A percentile compares a stretch with the other conserved stretches of the same genome.
These are phyloP conservation scores for Calycina herbarum DNA, from an alignment of 2,329 filamentous ascomycete genomes.

Conservation along the genomic window DNA sequence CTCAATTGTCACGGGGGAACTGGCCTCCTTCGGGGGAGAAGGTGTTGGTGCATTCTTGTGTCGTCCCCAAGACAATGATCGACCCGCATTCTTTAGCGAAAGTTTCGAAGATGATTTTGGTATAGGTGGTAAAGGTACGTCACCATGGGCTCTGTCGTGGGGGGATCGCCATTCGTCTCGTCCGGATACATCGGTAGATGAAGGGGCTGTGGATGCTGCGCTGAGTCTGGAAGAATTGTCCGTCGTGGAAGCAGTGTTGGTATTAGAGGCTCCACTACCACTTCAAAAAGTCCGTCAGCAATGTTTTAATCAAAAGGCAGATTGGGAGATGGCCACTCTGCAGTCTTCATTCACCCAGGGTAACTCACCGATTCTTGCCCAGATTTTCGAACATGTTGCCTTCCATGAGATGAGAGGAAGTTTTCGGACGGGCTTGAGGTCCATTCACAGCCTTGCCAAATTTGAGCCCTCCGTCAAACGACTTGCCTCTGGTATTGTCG, in stretches of 20 bases:
- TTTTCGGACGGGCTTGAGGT: constrained; percentile 24
- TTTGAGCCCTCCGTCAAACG: constrained; percentile 36
- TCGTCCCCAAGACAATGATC: constrained; percentile 38
- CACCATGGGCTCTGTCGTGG: constrained; percentile 34
- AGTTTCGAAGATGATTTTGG: constrained; percentile 34
- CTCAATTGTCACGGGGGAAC: constrained; percentile 22
- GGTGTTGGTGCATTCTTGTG: constrained; percentile 29
- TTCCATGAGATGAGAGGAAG: constrained; percentile 30
- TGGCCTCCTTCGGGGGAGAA: constrained; percentile 27
- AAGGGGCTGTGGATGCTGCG: constrained; percentile 38
- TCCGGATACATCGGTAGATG: constrained; percentile 34
- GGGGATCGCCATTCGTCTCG: constrained; percentile 34
- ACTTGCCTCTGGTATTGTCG: constrained; percentile 27
- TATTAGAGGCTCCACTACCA: constrained; percentile 39
- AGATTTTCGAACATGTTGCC: constrained; percentile 38
- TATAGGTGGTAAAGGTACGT: constrained; percentile 35
- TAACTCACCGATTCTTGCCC: constrained; percentile 38
- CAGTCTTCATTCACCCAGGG: not conserved
- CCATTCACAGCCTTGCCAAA: constrained; percentile 26
- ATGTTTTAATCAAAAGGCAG: not conserved
- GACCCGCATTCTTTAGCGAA: constrained; percentile 37
- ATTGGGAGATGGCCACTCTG: not conserved
- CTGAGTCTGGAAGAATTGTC: constrained; percentile 40
- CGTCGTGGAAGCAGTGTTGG: constrained; percentile 38
- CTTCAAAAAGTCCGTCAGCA: constrained; percentile 31